Conservation (phyloP, 2,329 filamentous ascomycete species). For the Ophiostoma australiae region DNA sequence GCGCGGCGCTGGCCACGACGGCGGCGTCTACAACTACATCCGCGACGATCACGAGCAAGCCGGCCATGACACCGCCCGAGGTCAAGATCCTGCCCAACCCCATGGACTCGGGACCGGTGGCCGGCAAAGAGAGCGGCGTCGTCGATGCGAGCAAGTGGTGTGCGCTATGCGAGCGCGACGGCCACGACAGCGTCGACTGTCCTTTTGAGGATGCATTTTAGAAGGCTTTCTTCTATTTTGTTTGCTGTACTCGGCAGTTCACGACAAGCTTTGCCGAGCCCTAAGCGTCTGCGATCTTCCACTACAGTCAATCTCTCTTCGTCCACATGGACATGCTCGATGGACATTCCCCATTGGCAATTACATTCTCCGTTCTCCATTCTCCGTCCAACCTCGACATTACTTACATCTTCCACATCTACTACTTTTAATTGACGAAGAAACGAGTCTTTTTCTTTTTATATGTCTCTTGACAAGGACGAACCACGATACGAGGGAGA, state of each 20-base stretch:
- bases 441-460: constrained; percentile 7
- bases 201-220: constrained; percentile 80
- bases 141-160: constrained; percentile 91
- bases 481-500: background rate
- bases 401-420: background rate
- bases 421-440: constrained; percentile 17
- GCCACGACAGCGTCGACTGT: constrained; percentile 93
- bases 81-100: constrained; percentile 54
- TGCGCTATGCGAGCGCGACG: constrained; percentile 90
- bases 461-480: constrained; percentile 2
- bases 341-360: background rate
- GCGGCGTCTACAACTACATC: constrained; percentile 23
- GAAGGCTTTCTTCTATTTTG: background rate
- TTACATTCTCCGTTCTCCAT: background rate
- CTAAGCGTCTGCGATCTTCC: background rate
- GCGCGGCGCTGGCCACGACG: constrained; percentile 32
- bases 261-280: constrained; percentile 2
- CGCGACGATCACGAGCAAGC: constrained; percentile 32
- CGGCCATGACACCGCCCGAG: constrained; percentile 37
- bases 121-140: constrained; percentile 71
- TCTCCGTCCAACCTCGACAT: background rate
- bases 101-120: constrained; percentile 62
- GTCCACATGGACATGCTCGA: background rate
- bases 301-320: background rate
- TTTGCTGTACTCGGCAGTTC: background rate